Base-by-base conservation (phyloP, 192 early-diverging fungal species). In the Umbelopsis sp. region DNA sequence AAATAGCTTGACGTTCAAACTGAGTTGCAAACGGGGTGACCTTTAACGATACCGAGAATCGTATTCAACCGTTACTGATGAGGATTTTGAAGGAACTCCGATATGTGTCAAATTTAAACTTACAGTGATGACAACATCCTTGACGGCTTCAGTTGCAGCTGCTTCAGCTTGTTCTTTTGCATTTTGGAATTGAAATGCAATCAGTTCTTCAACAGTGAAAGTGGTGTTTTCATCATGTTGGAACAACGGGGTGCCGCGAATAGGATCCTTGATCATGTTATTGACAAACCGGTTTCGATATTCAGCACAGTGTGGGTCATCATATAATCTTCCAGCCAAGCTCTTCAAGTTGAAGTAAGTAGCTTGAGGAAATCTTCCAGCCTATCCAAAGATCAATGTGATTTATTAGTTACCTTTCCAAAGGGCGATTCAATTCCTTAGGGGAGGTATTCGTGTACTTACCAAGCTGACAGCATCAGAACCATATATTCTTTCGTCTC, bases 111-210 rank as follows among this genome's bases (percentile, higher is more conserved):
- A 7, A 62, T 34, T 26, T 53, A 26, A 8, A 69, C 78, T 82
- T 77, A 94, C 96, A 8, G 98, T 94, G 34, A 99, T 91, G 22
- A 99, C 96, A 47, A 91, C 94, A 51, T 96, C 96, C 62, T 84
- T 88, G 31, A 97, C 90, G 12, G 74, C 43, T 52, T 95, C 89
- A 31, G 86, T 87, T 45, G 95, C 95, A 56, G 86, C 89, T 32
- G 82, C 82, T 56, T 87, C 86, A 59, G 95, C 98, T 77, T 93
- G 92, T 70, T 91, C 81, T 81, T 91, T 93, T 6, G 96, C 96
- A 45, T 96, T 86, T 21, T 89, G 86, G 65, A 99, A 87, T 82
- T 97, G 94, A 90, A 97, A 95, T 10, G 95, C 96, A 45, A 98
- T 89, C 34, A 99, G 80, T 76, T 99, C 96, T 74, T 97, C 92